Evolutionary conservation across 306 rosid species (phyloP), one percentile per base, ranked within the genome.

Genomic region (Calophaca sinica): DNA sequence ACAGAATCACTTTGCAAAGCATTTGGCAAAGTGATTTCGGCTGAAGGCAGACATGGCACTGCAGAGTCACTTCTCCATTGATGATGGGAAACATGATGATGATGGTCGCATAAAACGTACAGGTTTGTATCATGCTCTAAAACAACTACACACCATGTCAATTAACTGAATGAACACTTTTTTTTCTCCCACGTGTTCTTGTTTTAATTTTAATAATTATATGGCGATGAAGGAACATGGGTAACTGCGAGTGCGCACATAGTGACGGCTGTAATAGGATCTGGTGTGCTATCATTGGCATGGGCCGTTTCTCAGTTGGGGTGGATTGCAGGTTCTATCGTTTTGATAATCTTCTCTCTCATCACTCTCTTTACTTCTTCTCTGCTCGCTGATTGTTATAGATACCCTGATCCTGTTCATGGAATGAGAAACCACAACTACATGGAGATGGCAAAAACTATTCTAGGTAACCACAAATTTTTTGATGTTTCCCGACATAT

Each of bases 251-350:
- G 62, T 79, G 82, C 88, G n/a, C 87, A 86, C 45, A 84, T 86
- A 2, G 80, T 86, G 7, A 86, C 88, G 2, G 86, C 87, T 3
- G 87, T 84, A 1, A 84, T 86, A 75, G 88, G 90, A 0, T 84
- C 88, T 2, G 87, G 90, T 1, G 87, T 86, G 33, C 68, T 86
- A 10, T 81, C 88, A 0, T 39, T 84, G 72, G 84, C 77, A 28
- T 86, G 87, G 86, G 83, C 81, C 5, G 13, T 79, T 2, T 84
- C 88, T n/a, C 90, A 86, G 1, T 10, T 86, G 67, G 86, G 90
- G 0, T 86, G 88, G 88, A 62, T 84, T 38, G 84, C 74, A 1
- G 88, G 90, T 62, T 14, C 57, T 15, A 0, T 41, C 6, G 7
- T 31, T 29, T 51, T 86, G 0, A 0, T 64, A 1, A 0, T 51